Evolutionary conservation across 257 asterid species (phyloP), one percentile per base, ranked within the genome.

Genomic region (Paraleonurus japonicus): DNA sequence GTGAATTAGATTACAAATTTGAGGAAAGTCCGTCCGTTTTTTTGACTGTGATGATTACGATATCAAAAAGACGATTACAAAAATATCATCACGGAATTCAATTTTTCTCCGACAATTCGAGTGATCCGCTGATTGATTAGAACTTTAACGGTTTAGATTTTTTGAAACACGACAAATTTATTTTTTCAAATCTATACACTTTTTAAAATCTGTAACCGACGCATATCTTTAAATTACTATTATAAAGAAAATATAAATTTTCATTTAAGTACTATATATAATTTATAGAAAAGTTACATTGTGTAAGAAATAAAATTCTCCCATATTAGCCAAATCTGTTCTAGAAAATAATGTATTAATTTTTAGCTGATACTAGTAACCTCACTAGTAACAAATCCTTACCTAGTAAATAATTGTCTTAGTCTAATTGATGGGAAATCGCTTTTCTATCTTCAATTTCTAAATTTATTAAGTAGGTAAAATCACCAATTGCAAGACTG

Each of bases 401-500:
- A 17, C 53, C 32, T 22, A 51, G 22, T 20, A 51, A 23, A 16
- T 13, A 51, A 72, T 51, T 23, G 70, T 63, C 61, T 54, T 26
- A 3, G 43, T 64, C 50, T 74, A 30, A 22, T 54, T 47, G 23
- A 69, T 20, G 57, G 24, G 32, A 6, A 28, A 74, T 47, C 17
- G 33, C 68, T 11, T 45, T 55, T 57, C 73, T 63, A 62, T 71
- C 32, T 53, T 45, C 15, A 28, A 50, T 22, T 71, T 67, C 55
- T 15, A 69, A 23, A 64, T 64, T 48, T 33, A 24, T 22, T 39
- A 15, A 76, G 71, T 76, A 69, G 68, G 77, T 67, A 28, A 64
- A 37, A 62, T 53, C 60, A 64, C 26, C 70, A 43, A 6, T 19
- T 11, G 11, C 75, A 54, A 54, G 60, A 55, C 61, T 41, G 16